Evolutionary conservation across 2,329 filamentous ascomycete genomes (phyloP).

Genomic region (Xylaria sp.): DNA sequence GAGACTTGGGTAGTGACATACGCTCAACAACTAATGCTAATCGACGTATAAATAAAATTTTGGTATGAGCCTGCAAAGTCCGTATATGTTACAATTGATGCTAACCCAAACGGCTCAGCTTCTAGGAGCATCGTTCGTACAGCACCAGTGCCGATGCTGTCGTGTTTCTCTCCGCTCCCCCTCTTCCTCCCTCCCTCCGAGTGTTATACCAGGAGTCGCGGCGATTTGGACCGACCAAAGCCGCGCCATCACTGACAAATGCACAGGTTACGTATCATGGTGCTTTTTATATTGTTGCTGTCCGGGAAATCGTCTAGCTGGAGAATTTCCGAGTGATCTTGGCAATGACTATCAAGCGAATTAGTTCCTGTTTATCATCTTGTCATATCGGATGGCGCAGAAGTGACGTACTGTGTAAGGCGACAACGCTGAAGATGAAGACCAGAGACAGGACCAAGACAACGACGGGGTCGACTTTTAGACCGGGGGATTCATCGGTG

Average conservation of each 20-base stretch:
- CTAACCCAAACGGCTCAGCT: slow-evolving; percentile 28
- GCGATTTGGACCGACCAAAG: slow-evolving; percentile 24
- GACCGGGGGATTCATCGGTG: slow-evolving; percentile 95
- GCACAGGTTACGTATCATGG: slow-evolving; percentile 23
- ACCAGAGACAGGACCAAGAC: slow-evolving; percentile 95
- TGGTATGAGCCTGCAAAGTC: slow-evolving; percentile 41
- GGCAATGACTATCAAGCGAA: slow-evolving; percentile 77
- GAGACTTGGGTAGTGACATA: background rate
- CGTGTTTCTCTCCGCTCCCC: background rate
- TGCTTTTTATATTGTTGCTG: slow-evolving; percentile 9
- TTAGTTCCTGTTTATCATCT: slow-evolving; percentile 15
- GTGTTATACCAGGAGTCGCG: slow-evolving; percentile 42
- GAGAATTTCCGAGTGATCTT: slow-evolving; percentile 93
- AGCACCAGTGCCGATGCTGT: slow-evolving; percentile 25
- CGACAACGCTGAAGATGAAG: slow-evolving; percentile 99
- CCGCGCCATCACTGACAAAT: slow-evolving; percentile 40
- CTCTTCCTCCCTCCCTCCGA: slow-evolving; percentile 1
- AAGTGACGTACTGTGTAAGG: slow-evolving; percentile 85
- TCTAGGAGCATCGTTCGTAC: slow-evolving; percentile 20
- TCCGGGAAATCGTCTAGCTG: slow-evolving; percentile 55
- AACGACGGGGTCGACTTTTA: slow-evolving; percentile 98
- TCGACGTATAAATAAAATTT: slow-evolving; percentile 35
- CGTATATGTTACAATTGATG: slow-evolving; percentile 45
- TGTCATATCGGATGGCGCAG: background rate
- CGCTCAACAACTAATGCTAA: background rate